Evolutionary conservation across 768 basidiomycete genomes (phyloP).

Genomic region (Phaffia australis): DNA sequence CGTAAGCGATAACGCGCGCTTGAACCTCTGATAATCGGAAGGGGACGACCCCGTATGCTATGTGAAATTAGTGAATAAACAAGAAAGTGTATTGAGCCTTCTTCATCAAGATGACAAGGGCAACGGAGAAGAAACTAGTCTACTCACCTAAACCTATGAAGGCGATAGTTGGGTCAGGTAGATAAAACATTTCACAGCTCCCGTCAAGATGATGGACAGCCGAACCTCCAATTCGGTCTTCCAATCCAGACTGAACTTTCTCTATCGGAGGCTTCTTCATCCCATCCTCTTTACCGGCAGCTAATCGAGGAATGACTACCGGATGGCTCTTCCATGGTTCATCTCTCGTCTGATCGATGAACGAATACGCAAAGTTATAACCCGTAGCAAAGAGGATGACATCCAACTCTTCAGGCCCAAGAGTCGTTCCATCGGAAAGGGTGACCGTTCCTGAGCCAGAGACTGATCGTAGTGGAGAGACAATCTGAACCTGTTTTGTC

Average conservation of each 20-base stretch:
- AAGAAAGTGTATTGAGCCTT: background rate
- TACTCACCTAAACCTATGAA: constrained; percentile 14
- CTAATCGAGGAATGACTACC: background rate
- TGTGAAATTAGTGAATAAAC: too few relatives aligned
- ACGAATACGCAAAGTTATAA: constrained; percentile 16
- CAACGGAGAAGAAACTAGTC: background rate
- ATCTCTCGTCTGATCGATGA: constrained; percentile 1
- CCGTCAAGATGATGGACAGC: constrained; percentile 13
- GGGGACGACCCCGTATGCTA: constrained; percentile 25
- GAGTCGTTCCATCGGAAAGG: constrained; percentile 4
- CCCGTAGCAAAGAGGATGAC: constrained; percentile 16
- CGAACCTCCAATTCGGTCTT: constrained; percentile 1
- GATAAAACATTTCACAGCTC: constrained; percentile 10
- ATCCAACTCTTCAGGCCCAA: background rate
- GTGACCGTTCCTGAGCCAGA: background rate
- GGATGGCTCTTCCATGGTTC: constrained; percentile 13
- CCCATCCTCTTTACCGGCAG: background rate
- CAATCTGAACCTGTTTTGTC: constrained; percentile 11
- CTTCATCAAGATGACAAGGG: background rate
- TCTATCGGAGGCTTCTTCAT: too few relatives aligned
- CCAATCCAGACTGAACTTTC: background rate
- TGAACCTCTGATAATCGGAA: constrained; percentile 21
- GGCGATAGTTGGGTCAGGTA: constrained; percentile 15
- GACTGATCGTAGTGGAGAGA: constrained; percentile 6
- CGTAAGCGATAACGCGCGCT: constrained; percentile 15